phyloP scores from a whole-genome alignment of 306 rosid genomes.

The Lathyrus sativus region DNA sequence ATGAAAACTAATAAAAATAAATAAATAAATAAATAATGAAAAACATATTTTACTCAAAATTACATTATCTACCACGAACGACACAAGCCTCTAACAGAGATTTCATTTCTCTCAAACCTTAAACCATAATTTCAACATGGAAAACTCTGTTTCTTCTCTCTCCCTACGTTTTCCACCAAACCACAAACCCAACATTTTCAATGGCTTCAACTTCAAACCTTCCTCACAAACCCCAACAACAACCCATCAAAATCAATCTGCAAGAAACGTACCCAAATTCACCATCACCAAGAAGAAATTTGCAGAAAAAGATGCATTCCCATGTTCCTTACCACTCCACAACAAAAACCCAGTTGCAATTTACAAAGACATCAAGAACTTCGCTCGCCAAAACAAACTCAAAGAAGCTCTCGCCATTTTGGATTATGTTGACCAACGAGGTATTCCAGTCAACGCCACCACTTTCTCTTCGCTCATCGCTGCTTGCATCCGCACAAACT shows the following conservation, averaged over 20 bases:
- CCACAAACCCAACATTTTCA: background rate
- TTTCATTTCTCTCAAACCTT: background rate
- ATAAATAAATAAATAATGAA: no score
- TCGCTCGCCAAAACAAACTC: conserved; percentile 16
- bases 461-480: conserved; percentile 15
- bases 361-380: conserved; percentile 19
- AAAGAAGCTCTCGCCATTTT: conserved; percentile 16
- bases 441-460: conserved; percentile 18
- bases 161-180: conserved; percentile 1
- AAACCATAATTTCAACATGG: background rate
- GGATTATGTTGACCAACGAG: conserved; percentile 17
- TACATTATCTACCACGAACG: no score
- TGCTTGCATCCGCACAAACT: conserved; percentile 8
- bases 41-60: no score
- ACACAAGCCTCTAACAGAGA: no score
- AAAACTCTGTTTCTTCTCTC: conserved; percentile 15
- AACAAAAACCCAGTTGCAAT: conserved; percentile 7
- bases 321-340: conserved; percentile 16
- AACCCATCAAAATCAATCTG: background rate
- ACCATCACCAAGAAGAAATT: background rate
- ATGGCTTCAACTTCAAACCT: conserved; percentile 1
- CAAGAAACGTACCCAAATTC: background rate
- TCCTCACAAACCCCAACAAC: background rate
- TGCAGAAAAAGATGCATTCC: conserved; percentile 17
- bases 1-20: no score